Evolutionary conservation across 495 filamentous ascomycete species (phyloP), one percentile per base, ranked within the genome.

Genomic region (Glonium stellatum): DNA sequence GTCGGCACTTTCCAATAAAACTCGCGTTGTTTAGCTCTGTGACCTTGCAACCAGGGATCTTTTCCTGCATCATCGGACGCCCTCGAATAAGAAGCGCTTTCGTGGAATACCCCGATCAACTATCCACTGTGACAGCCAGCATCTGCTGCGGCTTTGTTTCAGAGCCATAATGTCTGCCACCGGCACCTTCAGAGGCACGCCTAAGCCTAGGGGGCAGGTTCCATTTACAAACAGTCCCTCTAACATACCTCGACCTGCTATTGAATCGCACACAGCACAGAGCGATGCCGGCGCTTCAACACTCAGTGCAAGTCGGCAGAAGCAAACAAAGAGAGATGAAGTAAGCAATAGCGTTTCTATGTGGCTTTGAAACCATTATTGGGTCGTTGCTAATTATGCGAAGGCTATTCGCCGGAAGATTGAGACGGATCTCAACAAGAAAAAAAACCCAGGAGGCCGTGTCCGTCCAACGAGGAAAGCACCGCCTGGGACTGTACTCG

Each of bases 311-410:
- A 97, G 85, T 72, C 81, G 93, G 70, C 86, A 89, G 76, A 97
- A 95, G 76, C 92, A 97, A 79, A 86, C 85, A 61, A 97, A 96
- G 76, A 84, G 90, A 72, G 93, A 99, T 88, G 93, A 99, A 87
- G 93, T 97, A 78, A 69, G 85, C 74, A 60, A 22, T 21, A 11
- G 15, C 44, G 9, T 5, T 53, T 12, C 5, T 13, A 22, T 23
- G 25, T 42, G 9, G 0, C 12, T 27, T 54, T 58, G 41, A 44
- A 34, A 55, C 56, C 49, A 67, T 64, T 53, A 67, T 71, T 36
- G 70, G 21, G 27, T 31, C 19, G 25, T 15, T 10, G 48, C 48
- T 51, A 51, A 51, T 23, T 55, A 64, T 67, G 36, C 19, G 76
- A 68, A 98, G 93, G 93, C 93, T 42, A 97, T 99, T 72, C 89